Conservation (phyloP, 2,329 filamentous ascomycete genomes). For the Cladophialophora bantiana region DNA sequence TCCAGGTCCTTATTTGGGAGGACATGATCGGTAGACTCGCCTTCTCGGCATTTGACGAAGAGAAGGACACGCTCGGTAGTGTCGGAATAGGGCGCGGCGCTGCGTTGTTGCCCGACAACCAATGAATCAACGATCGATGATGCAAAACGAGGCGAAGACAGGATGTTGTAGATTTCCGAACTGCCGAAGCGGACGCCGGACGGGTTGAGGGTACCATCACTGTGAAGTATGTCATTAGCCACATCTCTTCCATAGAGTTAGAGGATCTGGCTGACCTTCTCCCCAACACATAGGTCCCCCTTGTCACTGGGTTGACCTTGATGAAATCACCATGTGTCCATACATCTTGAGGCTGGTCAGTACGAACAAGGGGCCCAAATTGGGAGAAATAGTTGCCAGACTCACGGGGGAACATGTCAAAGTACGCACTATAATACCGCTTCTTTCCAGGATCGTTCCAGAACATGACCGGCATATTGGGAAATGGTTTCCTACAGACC, state of each 20-base stretch:
- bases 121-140: conserved; percentile 17
- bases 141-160: conserved; percentile 43
- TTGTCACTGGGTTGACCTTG: conserved; percentile 22
- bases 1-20: conserved; percentile 55
- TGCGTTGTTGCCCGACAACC: conserved; percentile 27
- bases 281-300: conserved; percentile 25
- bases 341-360: conserved; percentile 12
- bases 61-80: conserved; percentile 26
- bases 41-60: conserved; percentile 25
- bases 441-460: conserved; percentile 61
- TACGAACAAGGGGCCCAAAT: not conserved
- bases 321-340: conserved; percentile 71
- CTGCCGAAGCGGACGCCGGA: conserved; percentile 88
- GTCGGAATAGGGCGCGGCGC: conserved; percentile 16
- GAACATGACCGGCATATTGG: conserved; percentile 75
- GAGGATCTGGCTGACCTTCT: conserved; percentile 11
- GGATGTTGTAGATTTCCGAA: conserved; percentile 86
- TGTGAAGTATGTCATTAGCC: conserved; percentile 41
- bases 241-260: too few relatives aligned
- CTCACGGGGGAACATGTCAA: conserved; percentile 21
- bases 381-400: not conserved
- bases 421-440: conserved; percentile 56
- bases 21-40: not conserved
- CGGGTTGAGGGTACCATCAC: conserved; percentile 66
- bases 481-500: conserved; percentile 73